Base-by-base conservation (phyloP, 805 yeast genomes). In the Teunomyces pallodes region DNA sequence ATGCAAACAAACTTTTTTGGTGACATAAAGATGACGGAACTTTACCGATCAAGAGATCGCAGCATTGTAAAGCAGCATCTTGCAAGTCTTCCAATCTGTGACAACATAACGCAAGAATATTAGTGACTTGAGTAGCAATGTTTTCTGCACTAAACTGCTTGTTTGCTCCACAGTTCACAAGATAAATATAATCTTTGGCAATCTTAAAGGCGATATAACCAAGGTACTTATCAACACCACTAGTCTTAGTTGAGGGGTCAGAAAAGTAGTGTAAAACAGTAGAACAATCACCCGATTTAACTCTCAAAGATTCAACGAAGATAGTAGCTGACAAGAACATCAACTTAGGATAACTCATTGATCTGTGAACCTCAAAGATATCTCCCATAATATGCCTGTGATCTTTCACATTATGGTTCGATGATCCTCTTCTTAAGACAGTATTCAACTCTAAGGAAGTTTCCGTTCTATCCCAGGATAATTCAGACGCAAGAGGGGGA, bases 361-460 rank as follows among this genome's bases (percentile, higher is more conserved):
- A 61, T 54, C 83, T 64, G 48, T 79, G 83, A 30, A 80, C 69
- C 36, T 76, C 77, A 29, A 81, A 66, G 16, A 80, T 67, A 17
- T 74, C 76, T 16, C 79, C 75, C 46, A 87, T 69, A 20, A 79
- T 76, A 45, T 78, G 84, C 48, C 82, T 83, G 62, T 90, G 96
- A 50, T 84, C 81, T 63, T 83, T 87, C 42, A 87, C 83, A 51
- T 87, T 87, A 48, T 82, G 83, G 57, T 86, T 86, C 1, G 96
- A 87, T 0, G 96, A 84, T 10, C 96, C 96, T 52, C 98, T 79
- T 61, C 96, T 81, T 46, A 94, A 75, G 27, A 94, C 90, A 1
- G 96, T 86, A 61, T 94, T 94, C 73, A 94, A 77, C 59, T 94
- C 97, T 52, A 94, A 76, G 2, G 96, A 89, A 14, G 96, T 89